Percentiles rank a stretch among this genome's conserved stretches.
Evolutionary conservation across 495 filamentous ascomycete genomes (phyloP).

Genomic region (Aspergillus panamensis): DNA sequence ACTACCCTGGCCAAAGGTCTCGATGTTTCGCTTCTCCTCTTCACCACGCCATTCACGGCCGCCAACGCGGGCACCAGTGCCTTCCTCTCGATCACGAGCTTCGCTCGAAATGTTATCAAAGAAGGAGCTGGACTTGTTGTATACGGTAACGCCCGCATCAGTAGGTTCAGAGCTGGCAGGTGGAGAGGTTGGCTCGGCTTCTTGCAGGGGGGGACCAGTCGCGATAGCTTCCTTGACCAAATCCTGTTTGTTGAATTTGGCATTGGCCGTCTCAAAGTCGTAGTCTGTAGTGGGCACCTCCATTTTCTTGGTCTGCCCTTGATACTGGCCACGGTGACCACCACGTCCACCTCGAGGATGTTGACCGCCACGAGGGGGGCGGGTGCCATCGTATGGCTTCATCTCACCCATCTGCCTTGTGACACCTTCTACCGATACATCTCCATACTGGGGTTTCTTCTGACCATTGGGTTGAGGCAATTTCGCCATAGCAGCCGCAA

Average conservation of each 20-base stretch:
- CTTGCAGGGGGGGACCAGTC: conserved; percentile 62
- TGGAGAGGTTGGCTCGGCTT: conserved; percentile 39
- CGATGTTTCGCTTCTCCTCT: conserved; percentile 91
- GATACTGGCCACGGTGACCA: conserved; percentile 52
- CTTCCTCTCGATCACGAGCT: conserved; percentile 81
- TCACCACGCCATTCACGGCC: conserved; percentile 91
- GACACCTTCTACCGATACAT: conserved; percentile 66
- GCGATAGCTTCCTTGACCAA: conserved; percentile 88
- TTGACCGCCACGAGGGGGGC: conserved; percentile 51
- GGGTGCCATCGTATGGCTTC: conserved; percentile 59
- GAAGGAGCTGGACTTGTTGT: conserved; percentile 84
- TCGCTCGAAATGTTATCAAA: conserved; percentile 98
- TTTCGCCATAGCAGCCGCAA: conserved; percentile 87
- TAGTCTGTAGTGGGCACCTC: conserved; percentile 88
- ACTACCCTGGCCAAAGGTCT: conserved; percentile 97
- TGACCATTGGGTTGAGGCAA: conserved; percentile 51
- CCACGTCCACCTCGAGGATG: conserved; percentile 53
- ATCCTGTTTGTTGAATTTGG: conserved; percentile 98
- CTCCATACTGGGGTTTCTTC: conserved; percentile 42
- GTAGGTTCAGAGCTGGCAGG: conserved; percentile 35
- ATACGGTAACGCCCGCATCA: conserved; percentile 44
- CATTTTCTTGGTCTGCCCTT: conserved; percentile 58
- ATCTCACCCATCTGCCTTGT: conserved; percentile 85
- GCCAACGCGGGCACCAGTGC: conserved; percentile 57
- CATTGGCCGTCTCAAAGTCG: conserved; percentile 89